Evolutionary conservation across 768 basidiomycete species (phyloP).

Genomic region (Lentinula boryana): DNA sequence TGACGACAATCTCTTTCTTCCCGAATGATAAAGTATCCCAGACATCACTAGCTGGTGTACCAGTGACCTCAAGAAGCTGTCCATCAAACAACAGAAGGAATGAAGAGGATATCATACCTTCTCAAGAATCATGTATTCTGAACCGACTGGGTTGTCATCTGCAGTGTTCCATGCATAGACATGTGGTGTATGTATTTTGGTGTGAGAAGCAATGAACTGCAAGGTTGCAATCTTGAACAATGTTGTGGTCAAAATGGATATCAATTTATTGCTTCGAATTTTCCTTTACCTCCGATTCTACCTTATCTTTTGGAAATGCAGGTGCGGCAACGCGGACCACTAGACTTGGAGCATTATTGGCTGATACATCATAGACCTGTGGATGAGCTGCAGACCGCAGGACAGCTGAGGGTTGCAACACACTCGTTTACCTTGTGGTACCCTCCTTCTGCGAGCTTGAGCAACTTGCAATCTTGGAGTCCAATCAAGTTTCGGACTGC

Average conservation of each 20-base stretch:
- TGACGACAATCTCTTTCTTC: constrained; percentile 8
- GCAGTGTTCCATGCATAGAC: constrained; percentile 14
- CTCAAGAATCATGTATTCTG: constrained; percentile 16
- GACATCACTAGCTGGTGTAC: constrained; percentile 9
- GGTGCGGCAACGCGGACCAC: constrained; percentile 14
- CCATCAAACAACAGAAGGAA: neutral
- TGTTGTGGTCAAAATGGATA: neutral
- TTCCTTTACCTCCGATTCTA: constrained; percentile 13
- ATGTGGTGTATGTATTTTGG: constrained; percentile 10
- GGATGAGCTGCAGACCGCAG: neutral
- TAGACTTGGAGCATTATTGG: neutral
- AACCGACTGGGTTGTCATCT: constrained; percentile 11
- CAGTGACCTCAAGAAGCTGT: constrained; percentile 7
- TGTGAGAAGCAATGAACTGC: constrained; percentile 10
- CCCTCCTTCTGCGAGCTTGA: constrained; percentile 12
- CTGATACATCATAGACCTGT: constrained; percentile 11
- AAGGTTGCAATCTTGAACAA: constrained; percentile 14
- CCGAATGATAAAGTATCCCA: constrained; percentile 11
- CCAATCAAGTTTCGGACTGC: constrained; percentile 3
- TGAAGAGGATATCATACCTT: constrained; percentile 7
- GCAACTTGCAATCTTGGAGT: constrained; percentile 3
- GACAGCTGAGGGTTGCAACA: neutral
- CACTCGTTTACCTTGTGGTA: constrained; percentile 12
- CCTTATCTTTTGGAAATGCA: constrained; percentile 16
- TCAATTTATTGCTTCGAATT: too few relatives aligned